Base-by-base conservation (phyloP, 1,284 basidiomycete species). In the Hemileia vastatrix region DNA sequence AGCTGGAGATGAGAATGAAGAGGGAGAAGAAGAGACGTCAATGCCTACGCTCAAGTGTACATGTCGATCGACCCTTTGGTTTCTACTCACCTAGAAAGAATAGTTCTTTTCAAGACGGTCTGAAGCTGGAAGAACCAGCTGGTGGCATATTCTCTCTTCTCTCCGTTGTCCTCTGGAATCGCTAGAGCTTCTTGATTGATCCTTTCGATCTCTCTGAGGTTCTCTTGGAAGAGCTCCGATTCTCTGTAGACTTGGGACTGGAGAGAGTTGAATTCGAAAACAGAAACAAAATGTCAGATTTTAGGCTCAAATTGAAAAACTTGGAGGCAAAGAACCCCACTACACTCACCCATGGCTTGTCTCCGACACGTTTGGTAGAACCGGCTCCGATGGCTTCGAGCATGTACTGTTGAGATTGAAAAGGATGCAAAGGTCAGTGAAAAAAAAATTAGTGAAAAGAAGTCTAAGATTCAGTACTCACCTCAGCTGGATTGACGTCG, bases 371-470 rank as follows among this genome's bases (percentile, higher is more conserved):
- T 66, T 83, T 83, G 47, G 81, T 78, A 40, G 85, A 81, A 55
- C 87, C 87, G 57, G 86, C 86, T 65, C 87, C 87, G 60, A 88
- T 87, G 18, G 84, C 85, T 66, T 79, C 78, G 53, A 77, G 74
- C 76, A 77, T 76, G 67, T 65, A 72, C 48, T 4, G 48, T 36
- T 4, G 52, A 77, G 67, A 8, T n/a, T n/a, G n/a, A n/a, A n/a
- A n/a, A n/a, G n/a, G n/a, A n/a, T n/a, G n/a, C n/a, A n/a, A n/a
- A n/a, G n/a, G n/a, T n/a, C n/a, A n/a, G n/a, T n/a, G n/a, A n/a
- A n/a, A n/a, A n/a, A n/a, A n/a, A n/a, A n/a, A n/a, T n/a, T n/a
- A n/a, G n/a, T n/a, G 71, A 70, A 50, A 76, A 67, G 66, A 75
- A n/a, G n/a, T n/a, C n/a, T n/a, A n/a, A n/a, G n/a, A n/a, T n/a